A percentile compares a stretch with the other conserved stretches of the same genome.
These are phyloP conservation scores for Colletotrichum cuscutae DNA, from an alignment of 2,329 filamentous ascomycete genomes.

Conservation along the genomic window DNA sequence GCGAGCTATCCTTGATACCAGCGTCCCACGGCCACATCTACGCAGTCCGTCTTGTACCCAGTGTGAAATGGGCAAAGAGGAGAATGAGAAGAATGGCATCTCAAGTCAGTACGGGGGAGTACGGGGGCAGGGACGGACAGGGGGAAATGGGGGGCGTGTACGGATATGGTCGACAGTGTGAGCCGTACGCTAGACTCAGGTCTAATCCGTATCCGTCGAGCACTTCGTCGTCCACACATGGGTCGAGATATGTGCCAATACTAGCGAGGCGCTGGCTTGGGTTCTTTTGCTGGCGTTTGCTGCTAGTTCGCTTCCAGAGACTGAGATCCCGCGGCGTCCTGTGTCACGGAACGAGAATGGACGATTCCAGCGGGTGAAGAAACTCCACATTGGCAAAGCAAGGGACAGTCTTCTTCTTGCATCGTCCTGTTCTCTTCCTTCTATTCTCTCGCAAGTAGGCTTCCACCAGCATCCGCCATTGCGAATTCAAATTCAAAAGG, in stretches of 20 bases:
- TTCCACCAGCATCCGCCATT: not conserved
- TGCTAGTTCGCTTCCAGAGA: not conserved
- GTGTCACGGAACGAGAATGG: not conserved
- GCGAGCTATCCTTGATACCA: not conserved
- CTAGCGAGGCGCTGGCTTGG: slow-evolving; percentile 19
- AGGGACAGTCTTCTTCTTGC: not conserved
- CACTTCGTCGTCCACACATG: slow-evolving; percentile 32
- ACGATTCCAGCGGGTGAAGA: not conserved
- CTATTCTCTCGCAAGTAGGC: no score
- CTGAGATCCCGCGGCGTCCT: not conserved
- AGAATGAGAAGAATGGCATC: not conserved
- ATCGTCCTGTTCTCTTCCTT: not conserved
- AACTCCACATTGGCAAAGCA: not conserved
- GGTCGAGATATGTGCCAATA: slow-evolving; percentile 11
- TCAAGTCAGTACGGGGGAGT: not conserved
- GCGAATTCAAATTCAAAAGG: no score
- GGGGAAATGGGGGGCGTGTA: not conserved
- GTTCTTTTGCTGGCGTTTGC: slow-evolving; percentile 9
- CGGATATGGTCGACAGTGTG: not conserved
- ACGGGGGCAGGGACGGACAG: not conserved
- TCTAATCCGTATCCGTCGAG: slow-evolving; percentile 22
- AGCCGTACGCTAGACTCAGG: slow-evolving; percentile 13
- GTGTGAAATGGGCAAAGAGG: not conserved
- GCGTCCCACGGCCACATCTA: not conserved
- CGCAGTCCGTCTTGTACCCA: not conserved